Evolutionary conservation across 2,329 filamentous ascomycete genomes (phyloP).

Genomic region (Neofusicoccum umdonicola): DNA sequence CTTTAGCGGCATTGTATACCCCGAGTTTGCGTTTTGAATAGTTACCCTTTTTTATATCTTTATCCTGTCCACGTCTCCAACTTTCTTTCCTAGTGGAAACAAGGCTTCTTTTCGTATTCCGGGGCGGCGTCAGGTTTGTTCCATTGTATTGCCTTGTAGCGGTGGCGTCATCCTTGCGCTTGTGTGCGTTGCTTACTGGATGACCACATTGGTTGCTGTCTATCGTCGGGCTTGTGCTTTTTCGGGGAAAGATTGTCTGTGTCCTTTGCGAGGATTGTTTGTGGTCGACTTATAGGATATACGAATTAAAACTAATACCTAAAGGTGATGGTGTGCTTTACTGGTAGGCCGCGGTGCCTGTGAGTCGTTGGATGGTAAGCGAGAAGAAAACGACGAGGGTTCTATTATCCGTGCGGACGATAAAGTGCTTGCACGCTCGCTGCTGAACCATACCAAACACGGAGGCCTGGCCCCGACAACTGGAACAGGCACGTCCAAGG

Average conservation of each 20-base stretch:
- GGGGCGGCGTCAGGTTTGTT: not conserved
- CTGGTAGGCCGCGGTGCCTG: not conserved
- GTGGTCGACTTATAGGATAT: not conserved
- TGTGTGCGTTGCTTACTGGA: not conserved
- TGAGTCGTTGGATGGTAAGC: not conserved
- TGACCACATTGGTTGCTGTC: not conserved
- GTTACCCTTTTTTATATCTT: not conserved
- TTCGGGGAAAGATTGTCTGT: not conserved
- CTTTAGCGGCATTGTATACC: slow-evolving; percentile 19
- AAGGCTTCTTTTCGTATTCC: not conserved
- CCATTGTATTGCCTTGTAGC: not conserved
- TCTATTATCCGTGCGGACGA: too few species aligned
- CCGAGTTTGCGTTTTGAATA: slow-evolving; percentile 3
- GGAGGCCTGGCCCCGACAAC: too few species aligned
- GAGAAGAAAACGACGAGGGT: not conserved
- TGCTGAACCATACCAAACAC: too few species aligned
- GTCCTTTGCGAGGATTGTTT: not conserved
- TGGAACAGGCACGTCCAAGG: too few species aligned
- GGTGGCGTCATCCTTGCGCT: not conserved
- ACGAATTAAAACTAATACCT: not conserved
- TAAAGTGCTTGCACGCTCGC: too few species aligned
- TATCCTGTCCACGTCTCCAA: not conserved
- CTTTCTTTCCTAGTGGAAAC: not conserved
- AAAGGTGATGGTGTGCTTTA: not conserved
- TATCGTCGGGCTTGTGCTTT: not conserved